These are phyloP conservation scores for Sechiopsis laciniata DNA, from an alignment of 306 rosid species.

Conservation along the genomic window DNA sequence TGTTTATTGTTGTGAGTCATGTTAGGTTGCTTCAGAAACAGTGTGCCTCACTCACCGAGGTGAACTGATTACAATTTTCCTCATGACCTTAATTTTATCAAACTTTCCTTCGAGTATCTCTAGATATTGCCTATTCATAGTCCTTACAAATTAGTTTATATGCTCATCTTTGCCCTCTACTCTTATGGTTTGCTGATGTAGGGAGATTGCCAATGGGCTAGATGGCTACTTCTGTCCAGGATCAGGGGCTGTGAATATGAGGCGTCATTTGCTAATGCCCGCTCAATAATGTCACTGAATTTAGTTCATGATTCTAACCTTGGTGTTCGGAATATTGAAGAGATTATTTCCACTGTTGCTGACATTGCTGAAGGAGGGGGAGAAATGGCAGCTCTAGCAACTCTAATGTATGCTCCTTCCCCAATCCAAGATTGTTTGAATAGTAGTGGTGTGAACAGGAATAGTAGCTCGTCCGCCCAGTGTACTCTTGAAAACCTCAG, in stretches of 20 bases:
- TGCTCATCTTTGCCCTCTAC: conserved; percentile 26
- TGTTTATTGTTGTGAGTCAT: neutral
- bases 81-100: conserved; percentile 1
- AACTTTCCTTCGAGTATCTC: neutral
- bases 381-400: conserved; percentile 92
- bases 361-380: conserved; percentile 98
- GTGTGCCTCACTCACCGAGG: neutral
- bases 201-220: conserved; percentile 93
- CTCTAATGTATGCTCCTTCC: conserved; percentile 71
- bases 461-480: conserved; percentile 70
- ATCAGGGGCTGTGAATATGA: conserved; percentile 78
- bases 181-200: conserved; percentile 35
- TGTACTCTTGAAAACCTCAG: conserved; percentile 91
- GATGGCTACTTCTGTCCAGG: conserved; percentile 78
- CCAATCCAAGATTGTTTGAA: conserved; percentile 78
- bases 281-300: conserved; percentile 53
- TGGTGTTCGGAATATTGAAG: conserved; percentile 60
- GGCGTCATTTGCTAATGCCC: conserved; percentile 85
- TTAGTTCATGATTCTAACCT: conserved; percentile 56
- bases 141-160: neutral
- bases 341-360: conserved; percentile 82
- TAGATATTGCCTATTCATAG: conserved; percentile 3
- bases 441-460: conserved; percentile 75
- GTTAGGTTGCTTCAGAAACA: conserved; percentile 1
- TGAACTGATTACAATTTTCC: neutral